Evolutionary conservation across 1,284 basidiomycete genomes (phyloP).

Genomic region (Trametes sp.): DNA sequence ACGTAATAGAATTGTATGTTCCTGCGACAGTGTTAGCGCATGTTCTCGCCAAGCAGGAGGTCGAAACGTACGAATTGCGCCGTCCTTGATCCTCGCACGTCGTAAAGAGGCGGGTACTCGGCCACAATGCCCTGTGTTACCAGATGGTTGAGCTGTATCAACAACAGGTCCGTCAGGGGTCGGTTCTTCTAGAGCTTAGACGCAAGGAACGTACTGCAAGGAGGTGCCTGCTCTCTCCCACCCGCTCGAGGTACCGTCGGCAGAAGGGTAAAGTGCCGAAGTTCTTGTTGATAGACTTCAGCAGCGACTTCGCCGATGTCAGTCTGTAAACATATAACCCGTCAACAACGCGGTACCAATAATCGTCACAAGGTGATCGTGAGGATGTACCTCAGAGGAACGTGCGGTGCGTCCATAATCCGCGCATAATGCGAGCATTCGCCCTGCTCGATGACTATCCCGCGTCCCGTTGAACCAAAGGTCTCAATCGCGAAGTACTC

Average conservation of each 20-base stretch:
- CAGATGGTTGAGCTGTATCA: constrained; percentile 82
- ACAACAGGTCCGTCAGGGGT: constrained; percentile 23
- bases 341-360: too few relatives aligned
- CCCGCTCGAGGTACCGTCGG: constrained; percentile 90
- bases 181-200: too few relatives aligned
- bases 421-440: constrained; percentile 95
- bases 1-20: constrained; percentile 89
- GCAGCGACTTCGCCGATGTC: constrained; percentile 84
- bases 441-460: constrained; percentile 92
- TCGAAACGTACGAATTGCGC: constrained; percentile 85
- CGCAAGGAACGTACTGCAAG: constrained; percentile 74
- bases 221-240: constrained; percentile 95
- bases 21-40: constrained; percentile 50
- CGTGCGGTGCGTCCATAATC: constrained; percentile 72
- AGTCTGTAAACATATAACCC: constrained; percentile 57
- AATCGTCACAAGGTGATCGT: too few relatives aligned
- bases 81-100: constrained; percentile 86
- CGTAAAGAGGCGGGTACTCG: constrained; percentile 92
- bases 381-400: constrained; percentile 74
- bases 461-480: constrained; percentile 96
- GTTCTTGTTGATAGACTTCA: constrained; percentile 91
- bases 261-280: constrained; percentile 98
- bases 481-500: constrained; percentile 99
- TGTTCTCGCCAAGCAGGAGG: background rate
- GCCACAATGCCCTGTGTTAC: constrained; percentile 90